Evolutionary conservation across 305 asterid genomes (phyloP).

Genomic region (Solanum chacoense): DNA sequence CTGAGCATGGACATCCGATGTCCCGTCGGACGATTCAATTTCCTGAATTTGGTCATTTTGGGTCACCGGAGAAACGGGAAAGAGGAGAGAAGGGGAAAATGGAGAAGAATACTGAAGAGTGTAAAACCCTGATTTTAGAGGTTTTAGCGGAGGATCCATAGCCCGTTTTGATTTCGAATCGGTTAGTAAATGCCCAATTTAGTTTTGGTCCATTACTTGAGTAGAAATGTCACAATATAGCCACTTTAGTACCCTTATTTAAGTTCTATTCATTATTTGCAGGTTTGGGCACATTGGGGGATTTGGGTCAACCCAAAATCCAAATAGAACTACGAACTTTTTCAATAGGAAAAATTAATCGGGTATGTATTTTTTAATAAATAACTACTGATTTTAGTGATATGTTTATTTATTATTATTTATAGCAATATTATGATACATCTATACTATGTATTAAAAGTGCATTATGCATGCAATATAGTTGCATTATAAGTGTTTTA

Average conservation of each 20-base stretch:
- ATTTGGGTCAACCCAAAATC: not conserved
- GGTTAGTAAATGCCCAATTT: not conserved
- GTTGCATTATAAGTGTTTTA: no score
- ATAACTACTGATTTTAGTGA: not conserved
- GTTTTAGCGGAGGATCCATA: not conserved
- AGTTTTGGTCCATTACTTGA: not conserved
- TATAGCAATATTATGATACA: not conserved
- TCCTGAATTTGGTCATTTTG: slow-evolving; percentile 66
- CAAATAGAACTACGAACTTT: not conserved
- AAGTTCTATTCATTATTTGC: not conserved
- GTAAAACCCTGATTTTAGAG: slow-evolving; percentile 1
- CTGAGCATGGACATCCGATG: slow-evolving; percentile 85
- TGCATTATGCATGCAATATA: not conserved
- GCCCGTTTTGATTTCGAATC: not conserved
- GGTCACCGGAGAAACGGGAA: not conserved
- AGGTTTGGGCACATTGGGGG: not conserved
- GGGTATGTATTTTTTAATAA: not conserved
- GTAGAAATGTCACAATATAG: not conserved
- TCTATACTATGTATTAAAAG: no score
- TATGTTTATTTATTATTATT: no score
- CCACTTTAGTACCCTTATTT: not conserved
- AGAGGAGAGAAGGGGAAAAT: not conserved
- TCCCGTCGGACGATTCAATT: slow-evolving; percentile 66
- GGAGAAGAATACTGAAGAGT: not conserved
- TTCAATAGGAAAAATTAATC: not conserved